Percentiles rank a stretch among this genome's conserved stretches.
These are phyloP conservation scores for Penicillium mononematosum DNA, from an alignment of 495 filamentous ascomycete genomes.

Conservation along the genomic window DNA sequence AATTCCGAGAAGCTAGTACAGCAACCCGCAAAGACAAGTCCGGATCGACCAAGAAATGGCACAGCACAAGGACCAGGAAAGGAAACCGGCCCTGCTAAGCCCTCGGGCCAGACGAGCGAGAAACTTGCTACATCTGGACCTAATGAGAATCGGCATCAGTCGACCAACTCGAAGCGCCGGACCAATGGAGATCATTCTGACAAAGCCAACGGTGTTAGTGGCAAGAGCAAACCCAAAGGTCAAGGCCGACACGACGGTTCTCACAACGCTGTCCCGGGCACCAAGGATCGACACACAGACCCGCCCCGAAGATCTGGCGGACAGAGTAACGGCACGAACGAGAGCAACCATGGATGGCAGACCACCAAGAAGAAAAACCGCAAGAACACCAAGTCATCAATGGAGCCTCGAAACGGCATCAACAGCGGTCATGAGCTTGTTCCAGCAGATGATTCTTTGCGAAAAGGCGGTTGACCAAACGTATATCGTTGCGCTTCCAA, in stretches of 20 bases:
- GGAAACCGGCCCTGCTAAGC: slow-evolving; percentile 34
- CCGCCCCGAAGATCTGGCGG: slow-evolving; percentile 39
- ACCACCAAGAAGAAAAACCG: slow-evolving; percentile 51
- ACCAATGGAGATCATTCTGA: slow-evolving; percentile 38
- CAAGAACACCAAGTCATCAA: slow-evolving; percentile 37
- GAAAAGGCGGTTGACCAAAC: slow-evolving; percentile 48
- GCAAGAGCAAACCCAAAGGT: slow-evolving; percentile 36
- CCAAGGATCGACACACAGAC: slow-evolving; percentile 34
- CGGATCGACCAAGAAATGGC: slow-evolving; percentile 32
- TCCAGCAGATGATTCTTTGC: slow-evolving; percentile 48
- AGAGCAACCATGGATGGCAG: slow-evolving; percentile 45
- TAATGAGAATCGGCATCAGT: slow-evolving; percentile 27
- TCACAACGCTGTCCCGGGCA: slow-evolving; percentile 19
- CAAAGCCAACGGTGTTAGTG: slow-evolving; percentile 37
- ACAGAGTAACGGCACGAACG: slow-evolving; percentile 16
- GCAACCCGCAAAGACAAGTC: slow-evolving; percentile 26
- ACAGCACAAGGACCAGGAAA: slow-evolving; percentile 24
- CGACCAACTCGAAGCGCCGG: slow-evolving; percentile 30
- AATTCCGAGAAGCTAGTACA: slow-evolving; percentile 38
- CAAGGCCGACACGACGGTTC: slow-evolving; percentile 35
- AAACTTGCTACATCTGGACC: slow-evolving; percentile 20
- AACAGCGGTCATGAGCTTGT: slow-evolving; percentile 38
- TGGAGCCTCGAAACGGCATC: slow-evolving; percentile 29
- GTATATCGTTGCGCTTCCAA: slow-evolving; percentile 1
- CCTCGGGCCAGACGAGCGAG: slow-evolving; percentile 29